These are phyloP conservation scores for Neohortaea acidophila DNA, from an alignment of 495 filamentous ascomycete species.

Conservation along the genomic window DNA sequence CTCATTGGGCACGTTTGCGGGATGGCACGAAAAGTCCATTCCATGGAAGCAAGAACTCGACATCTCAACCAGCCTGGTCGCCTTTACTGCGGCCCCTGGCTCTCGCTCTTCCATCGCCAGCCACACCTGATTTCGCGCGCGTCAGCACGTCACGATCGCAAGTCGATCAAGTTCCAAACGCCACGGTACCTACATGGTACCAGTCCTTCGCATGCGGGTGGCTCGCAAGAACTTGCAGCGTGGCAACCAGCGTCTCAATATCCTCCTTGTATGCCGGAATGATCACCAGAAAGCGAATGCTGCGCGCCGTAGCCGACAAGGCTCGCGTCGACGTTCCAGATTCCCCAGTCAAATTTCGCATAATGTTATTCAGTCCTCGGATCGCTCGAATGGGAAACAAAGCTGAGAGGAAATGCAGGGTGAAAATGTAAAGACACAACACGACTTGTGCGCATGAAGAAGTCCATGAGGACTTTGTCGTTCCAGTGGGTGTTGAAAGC, in stretches of 20 bases:
- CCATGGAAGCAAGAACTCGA: conserved; percentile 44
- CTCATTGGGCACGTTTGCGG: conserved; percentile 43
- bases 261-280: conserved; percentile 59
- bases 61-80: conserved; percentile 34
- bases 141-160: too few species aligned
- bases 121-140: conserved; percentile 49
- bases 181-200: conserved; percentile 59
- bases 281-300: conserved; percentile 38
- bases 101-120: conserved; percentile 58
- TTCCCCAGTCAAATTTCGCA: too few species aligned
- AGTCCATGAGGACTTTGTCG: too few species aligned
- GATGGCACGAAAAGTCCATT: conserved; percentile 49
- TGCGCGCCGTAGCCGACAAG: too few species aligned
- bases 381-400: too few species aligned
- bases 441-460: too few species aligned
- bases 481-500: too few species aligned
- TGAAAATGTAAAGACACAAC: too few species aligned
- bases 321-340: too few species aligned
- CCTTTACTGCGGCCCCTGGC: conserved; percentile 37
- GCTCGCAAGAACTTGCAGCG: conserved; percentile 47
- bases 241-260: conserved; percentile 46
- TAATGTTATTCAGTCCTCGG: too few species aligned
- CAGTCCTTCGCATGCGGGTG: conserved; percentile 45
- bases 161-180: conserved; percentile 17
- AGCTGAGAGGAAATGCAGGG: too few species aligned